A percentile compares a stretch with the other conserved stretches of the same genome.
These are phyloP conservation scores for Dothistroma septosporum DNA, from an alignment of 2,329 filamentous ascomycete genomes.

Conservation along the genomic window DNA sequence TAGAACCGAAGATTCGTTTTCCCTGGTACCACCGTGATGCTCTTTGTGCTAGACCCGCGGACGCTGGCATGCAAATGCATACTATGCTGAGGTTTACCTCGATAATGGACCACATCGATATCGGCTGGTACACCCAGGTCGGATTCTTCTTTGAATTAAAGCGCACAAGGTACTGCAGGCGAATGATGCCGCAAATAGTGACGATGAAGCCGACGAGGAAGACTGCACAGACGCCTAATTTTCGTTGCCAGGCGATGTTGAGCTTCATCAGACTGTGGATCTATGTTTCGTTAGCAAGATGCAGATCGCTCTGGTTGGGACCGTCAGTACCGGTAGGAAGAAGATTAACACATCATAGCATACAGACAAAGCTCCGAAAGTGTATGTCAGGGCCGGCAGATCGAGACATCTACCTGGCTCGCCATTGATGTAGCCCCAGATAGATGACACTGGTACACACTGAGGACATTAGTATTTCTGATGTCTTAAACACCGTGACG, in stretches of 20 bases:
- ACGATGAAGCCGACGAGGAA: conserved; percentile 19
- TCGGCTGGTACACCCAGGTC: conserved; percentile 13
- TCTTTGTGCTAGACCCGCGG: conserved; percentile 11
- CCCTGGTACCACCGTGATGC: background rate
- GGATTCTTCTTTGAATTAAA: conserved; percentile 8
- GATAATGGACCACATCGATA: conserved; percentile 18
- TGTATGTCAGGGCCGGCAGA: conserved; percentile 14
- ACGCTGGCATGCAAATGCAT: conserved; percentile 19
- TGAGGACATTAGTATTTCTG: background rate
- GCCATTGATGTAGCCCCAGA: conserved; percentile 15
- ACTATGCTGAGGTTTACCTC: conserved; percentile 17
- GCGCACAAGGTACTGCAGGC: conserved; percentile 15
- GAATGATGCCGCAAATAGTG: conserved; percentile 16
- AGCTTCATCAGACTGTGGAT: conserved; percentile 19
- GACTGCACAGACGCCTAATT: conserved; percentile 15
- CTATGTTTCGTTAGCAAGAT: background rate
- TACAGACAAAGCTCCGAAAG: conserved; percentile 18
- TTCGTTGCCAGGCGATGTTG: conserved; percentile 18
- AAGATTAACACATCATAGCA: conserved; percentile 20
- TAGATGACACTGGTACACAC: conserved; percentile 18
- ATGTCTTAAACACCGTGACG: background rate
- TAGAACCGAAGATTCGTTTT: background rate
- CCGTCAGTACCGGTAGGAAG: conserved; percentile 14
- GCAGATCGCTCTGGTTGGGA: background rate
- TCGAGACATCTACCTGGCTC: conserved; percentile 13